Evolutionary conservation across 2,329 filamentous ascomycete species (phyloP), one percentile per base, ranked within the genome.

Genomic region (Calonectria pauciramosa): DNA sequence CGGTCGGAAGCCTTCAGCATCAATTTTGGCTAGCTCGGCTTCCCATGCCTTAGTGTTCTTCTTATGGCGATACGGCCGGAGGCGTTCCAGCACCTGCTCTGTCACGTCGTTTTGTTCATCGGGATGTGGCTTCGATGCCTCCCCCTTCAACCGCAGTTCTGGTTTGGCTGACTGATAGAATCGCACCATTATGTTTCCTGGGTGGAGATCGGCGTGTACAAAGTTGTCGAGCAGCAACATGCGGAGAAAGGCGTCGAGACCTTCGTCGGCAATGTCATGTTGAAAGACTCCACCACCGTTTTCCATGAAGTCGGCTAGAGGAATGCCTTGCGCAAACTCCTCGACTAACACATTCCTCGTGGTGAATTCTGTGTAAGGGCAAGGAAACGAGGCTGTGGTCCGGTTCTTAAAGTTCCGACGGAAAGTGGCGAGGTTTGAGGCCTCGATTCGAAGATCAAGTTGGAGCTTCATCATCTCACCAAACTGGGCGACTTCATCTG

Each of bases 401-500:
- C 97, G 91, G 73, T 95, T 91, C 80, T 94, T 94, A 88, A 99
- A 99, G 83, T 98, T 95, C 80, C 94, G 93, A 68, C 97, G 93
- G 88, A 99, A 99, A 18, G 93, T 92, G 28, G 93, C 93, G 4
- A 99, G 88, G 81, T 99, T 99, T 47, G 96, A 94, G 1, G 96
- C 94, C 85, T 99, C 97, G 75, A 99, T 99, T 68, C 97, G 94
- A 44, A 99, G 89, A 85, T 99, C 97, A 3, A 99, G 89, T 83
- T 99, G 97, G n/a, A 99, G 88, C 81, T 94, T 94, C 97, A 99
- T 99, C 97, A 99, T 99, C 83, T 97, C 94, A 30, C 96, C 96
- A 82, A 99, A 99, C 82, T 99, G 96, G 18, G 90, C 86, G 4
- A 99, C 97, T 84, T 99, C 97, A 79, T 98, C 96, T 0, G 97